Conservation (phyloP, 352 stramenopile genomes). For the Elongisporangium senticosum region DNA sequence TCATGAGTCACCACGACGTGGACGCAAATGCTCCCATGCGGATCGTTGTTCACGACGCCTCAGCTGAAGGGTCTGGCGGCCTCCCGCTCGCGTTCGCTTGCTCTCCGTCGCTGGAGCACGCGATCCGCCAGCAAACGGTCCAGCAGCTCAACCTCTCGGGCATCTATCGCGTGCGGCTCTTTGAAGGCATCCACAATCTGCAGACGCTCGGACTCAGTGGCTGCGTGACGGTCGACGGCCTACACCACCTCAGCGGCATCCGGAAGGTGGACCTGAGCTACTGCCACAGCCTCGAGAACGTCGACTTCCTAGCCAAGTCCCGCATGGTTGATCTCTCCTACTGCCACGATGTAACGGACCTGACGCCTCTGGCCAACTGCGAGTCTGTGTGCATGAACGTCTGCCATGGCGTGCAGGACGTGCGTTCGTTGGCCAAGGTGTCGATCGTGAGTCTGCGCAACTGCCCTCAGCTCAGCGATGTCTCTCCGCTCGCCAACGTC, state of each 20-base stretch:
- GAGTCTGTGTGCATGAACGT: conserved; percentile 57
- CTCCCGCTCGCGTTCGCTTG: conserved; percentile 25
- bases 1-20: conserved; percentile 33
- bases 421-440: conserved; percentile 32
- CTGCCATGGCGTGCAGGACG: conserved; percentile 44
- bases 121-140: conserved; percentile 17
- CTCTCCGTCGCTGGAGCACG: conserved; percentile 21
- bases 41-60: conserved; percentile 16
- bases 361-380: conserved; percentile 37
- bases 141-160: conserved; percentile 44
- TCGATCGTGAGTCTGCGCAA: conserved; percentile 48
- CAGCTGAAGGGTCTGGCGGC: conserved; percentile 13
- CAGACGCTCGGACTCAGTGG: conserved; percentile 51
- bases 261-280: conserved; percentile 57
- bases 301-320: conserved; percentile 32
- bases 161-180: conserved; percentile 40
- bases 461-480: conserved; percentile 44
- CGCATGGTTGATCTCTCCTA: conserved; percentile 59
- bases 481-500: conserved; percentile 35
- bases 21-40: conserved; percentile 13
- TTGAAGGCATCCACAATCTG: conserved; percentile 44
- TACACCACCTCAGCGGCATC: conserved; percentile 36
- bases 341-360: conserved; percentile 48
- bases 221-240: conserved; percentile 37
- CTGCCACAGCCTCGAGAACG: conserved; percentile 48